phyloP scores from a whole-genome alignment of 1,284 basidiomycete genomes.

The Sporisorium sorghi region DNA sequence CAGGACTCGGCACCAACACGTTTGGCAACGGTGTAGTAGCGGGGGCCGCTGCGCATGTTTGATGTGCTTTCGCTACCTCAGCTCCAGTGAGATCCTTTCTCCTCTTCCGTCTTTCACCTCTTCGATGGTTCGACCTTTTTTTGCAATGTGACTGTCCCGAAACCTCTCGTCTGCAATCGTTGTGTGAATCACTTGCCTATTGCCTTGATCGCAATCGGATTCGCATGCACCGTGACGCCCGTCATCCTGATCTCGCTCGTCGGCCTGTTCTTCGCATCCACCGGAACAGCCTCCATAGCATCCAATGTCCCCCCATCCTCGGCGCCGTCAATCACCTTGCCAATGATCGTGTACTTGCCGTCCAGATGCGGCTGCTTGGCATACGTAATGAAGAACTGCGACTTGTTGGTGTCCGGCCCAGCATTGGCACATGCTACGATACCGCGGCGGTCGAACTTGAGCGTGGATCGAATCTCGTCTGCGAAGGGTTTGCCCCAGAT shows the following conservation, averaged over 20 bases:
- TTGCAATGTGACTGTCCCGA: too few species aligned
- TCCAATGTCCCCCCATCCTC: conserved; percentile 61
- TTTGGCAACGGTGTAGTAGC: conserved; percentile 35
- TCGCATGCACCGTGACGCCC: conserved; percentile 91
- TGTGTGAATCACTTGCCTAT: conserved; percentile 30
- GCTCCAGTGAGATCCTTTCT: not conserved
- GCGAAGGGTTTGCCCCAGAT: conserved; percentile 96
- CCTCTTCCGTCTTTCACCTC: not conserved
- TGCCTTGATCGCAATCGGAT: conserved; percentile 82
- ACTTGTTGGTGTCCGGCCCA: conserved; percentile 65
- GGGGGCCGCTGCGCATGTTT: conserved; percentile 29
- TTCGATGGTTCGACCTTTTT: not conserved
- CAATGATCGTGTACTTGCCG: conserved; percentile 66
- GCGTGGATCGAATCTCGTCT: conserved; percentile 80
- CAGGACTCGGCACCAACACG: not conserved
- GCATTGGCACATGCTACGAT: conserved; percentile 68
- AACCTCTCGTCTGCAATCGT: not conserved
- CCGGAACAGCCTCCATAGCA: conserved; percentile 80
- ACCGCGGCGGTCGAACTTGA: conserved; percentile 62
- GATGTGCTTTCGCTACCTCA: not conserved
- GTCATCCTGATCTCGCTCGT: conserved; percentile 83
- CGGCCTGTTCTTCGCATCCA: conserved; percentile 89
- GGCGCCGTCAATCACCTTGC: conserved; percentile 65
- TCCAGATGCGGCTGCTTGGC: conserved; percentile 64
- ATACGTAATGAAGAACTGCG: conserved; percentile 67